These are phyloP conservation scores for Pseudoscleropodium purum DNA, from an alignment of 225 moss, liverwort and hornwort species.

Conservation along the genomic window DNA sequence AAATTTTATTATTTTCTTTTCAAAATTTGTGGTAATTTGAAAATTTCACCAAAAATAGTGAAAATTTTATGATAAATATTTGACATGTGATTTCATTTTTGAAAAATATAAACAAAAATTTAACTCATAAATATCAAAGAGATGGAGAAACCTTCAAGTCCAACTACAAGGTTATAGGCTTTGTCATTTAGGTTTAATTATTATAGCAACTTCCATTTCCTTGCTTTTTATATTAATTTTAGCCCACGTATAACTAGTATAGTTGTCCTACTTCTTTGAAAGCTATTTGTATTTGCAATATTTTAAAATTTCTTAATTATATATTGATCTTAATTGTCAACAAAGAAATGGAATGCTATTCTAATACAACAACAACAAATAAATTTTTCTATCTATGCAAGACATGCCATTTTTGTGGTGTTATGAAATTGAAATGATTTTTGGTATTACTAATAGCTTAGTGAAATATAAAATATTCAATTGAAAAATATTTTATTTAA, in stretches of 20 bases:
- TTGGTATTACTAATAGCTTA: not conserved
- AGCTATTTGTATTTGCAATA: not conserved
- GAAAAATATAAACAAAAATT: not conserved
- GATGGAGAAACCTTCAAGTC: not conserved
- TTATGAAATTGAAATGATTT: not conserved
- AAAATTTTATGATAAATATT: not conserved
- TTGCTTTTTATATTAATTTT: not conserved
- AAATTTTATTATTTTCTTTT: not conserved
- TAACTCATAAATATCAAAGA: not conserved
- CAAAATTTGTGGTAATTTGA: too few species aligned
- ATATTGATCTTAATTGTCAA: too few species aligned
- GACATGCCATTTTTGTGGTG: not conserved
- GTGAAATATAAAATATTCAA: not conserved
- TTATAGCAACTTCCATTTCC: not conserved
- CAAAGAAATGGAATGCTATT: not conserved
- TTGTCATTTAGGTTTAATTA: rapidly evolving
- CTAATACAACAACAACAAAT: not conserved
- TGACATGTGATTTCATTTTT: not conserved
- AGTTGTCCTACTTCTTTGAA: not conserved
- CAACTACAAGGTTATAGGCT: not conserved
- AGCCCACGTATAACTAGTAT: not conserved
- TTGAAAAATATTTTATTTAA: not conserved
- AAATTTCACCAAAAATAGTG: too few species aligned
- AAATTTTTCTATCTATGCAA: not conserved
- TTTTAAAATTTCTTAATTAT: too few species aligned